A percentile compares a stretch with the other conserved stretches of the same genome.
phyloP scores from a whole-genome alignment of 2,329 filamentous ascomycete genomes.

The Aspergillus fumigatiaffinis region DNA sequence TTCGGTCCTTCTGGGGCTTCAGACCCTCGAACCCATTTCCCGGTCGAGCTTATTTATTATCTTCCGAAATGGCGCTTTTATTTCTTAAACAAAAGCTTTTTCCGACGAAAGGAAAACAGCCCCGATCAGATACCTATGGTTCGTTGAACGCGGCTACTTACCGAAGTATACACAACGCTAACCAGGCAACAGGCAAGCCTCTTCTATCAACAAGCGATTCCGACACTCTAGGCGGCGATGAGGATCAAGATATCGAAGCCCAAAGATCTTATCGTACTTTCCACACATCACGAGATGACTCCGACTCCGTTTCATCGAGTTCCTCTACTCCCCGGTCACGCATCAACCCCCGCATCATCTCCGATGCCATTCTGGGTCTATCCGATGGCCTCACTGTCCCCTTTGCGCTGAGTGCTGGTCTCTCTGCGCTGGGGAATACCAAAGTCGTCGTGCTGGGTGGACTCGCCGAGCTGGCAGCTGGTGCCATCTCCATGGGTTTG shows the following conservation, averaged over 20 bases:
- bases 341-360: constrained; percentile 44
- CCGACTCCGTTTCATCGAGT: constrained; percentile 19
- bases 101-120: constrained; percentile 19
- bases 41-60: not conserved
- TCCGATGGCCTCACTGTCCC: constrained; percentile 76
- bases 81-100: constrained; percentile 38
- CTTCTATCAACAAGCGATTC: constrained; percentile 26
- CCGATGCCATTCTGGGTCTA: constrained; percentile 68
- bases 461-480: constrained; percentile 71
- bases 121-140: constrained; percentile 10
- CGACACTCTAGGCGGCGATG: constrained; percentile 19
- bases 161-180: constrained; percentile 4
- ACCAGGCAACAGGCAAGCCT: constrained; percentile 25
- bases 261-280: constrained; percentile 36
- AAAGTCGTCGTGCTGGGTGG: constrained; percentile 67
- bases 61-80: constrained; percentile 33
- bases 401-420: constrained; percentile 71
- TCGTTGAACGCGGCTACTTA: constrained; percentile 7
- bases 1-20: constrained; percentile 1
- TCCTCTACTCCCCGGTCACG: constrained; percentile 27
- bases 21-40: not conserved
- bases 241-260: constrained; percentile 30
- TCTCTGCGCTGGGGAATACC: constrained; percentile 59
- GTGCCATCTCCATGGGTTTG: constrained; percentile 73
- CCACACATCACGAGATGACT: constrained; percentile 19